These are phyloP conservation scores for Ogataea pini DNA, from an alignment of 805 yeast species.

Conservation along the genomic window DNA sequence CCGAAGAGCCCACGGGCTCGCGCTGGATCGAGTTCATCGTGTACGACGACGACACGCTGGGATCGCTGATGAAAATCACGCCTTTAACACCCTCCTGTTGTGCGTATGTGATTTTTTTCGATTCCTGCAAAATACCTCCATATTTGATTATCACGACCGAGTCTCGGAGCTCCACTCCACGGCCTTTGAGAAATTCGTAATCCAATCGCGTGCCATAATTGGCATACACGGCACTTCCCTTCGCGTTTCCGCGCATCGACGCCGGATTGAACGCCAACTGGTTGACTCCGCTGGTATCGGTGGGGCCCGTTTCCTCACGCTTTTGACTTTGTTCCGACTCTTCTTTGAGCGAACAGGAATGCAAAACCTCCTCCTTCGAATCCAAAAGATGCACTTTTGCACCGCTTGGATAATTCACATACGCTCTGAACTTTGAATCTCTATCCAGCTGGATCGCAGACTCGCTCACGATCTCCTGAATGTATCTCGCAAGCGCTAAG, in stretches of 20 bases:
- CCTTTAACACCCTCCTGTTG: constrained; percentile 59
- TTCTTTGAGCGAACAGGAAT: constrained; percentile 28
- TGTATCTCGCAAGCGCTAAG: constrained; percentile 64
- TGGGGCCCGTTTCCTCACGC: constrained; percentile 8
- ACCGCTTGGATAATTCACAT: constrained; percentile 63
- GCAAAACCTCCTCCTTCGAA: constrained; percentile 18
- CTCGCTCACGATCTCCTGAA: constrained; percentile 57
- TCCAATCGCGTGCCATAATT: constrained; percentile 67
- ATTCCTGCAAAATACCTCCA: constrained; percentile 51
- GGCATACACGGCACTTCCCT: constrained; percentile 58
- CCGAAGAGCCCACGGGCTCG: constrained; percentile 55
- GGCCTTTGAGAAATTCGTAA: constrained; percentile 41
- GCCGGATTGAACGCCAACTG: constrained; percentile 67
- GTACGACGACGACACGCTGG: constrained; percentile 30
- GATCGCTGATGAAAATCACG: constrained; percentile 62
- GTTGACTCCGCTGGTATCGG: constrained; percentile 36
- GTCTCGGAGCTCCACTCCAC: constrained; percentile 43
- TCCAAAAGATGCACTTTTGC: constrained; percentile 31
- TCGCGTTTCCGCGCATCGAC: constrained; percentile 56
- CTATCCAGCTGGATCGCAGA: constrained; percentile 57
- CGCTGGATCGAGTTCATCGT: constrained; percentile 50
- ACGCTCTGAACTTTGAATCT: constrained; percentile 52
- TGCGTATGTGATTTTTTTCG: constrained; percentile 57
- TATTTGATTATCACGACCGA: constrained; percentile 62
- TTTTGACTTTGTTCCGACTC: constrained; percentile 7